A percentile compares a stretch with the other conserved stretches of the same genome.
These are phyloP conservation scores for Parathielavia appendiculata DNA, from an alignment of 495 filamentous ascomycete species.

Conservation along the genomic window DNA sequence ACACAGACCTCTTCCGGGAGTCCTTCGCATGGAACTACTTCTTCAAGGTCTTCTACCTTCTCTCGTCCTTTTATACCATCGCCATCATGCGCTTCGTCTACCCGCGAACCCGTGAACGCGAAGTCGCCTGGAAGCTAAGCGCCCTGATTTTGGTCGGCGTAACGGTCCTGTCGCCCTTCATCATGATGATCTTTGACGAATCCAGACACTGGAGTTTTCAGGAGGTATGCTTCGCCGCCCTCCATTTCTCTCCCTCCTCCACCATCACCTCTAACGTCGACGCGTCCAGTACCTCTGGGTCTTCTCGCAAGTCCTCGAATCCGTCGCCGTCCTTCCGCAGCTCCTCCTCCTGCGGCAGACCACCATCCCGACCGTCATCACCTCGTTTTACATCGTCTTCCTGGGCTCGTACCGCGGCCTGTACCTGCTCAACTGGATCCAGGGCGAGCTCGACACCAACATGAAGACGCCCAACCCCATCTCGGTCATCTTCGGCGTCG, in stretches of 20 bases:
- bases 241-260: not conserved
- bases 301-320: constrained; percentile 88
- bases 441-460: constrained; percentile 52
- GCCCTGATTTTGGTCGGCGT: constrained; percentile 56
- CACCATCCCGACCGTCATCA: constrained; percentile 90
- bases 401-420: constrained; percentile 85
- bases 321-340: constrained; percentile 84
- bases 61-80: constrained; percentile 81
- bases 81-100: constrained; percentile 80
- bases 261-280: not conserved
- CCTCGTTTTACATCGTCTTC: constrained; percentile 85
- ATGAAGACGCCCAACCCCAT: constrained; percentile 63
- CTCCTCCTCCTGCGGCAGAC: constrained; percentile 89
- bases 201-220: constrained; percentile 42
- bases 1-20: constrained; percentile 70
- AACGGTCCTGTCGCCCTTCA: constrained; percentile 57
- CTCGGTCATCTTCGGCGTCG: constrained; percentile 73
- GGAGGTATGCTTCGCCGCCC: constrained; percentile 45
- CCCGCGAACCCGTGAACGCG: constrained; percentile 80
- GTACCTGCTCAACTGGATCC: constrained; percentile 91
- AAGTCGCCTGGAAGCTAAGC: constrained; percentile 86
- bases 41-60: constrained; percentile 83
- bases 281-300: constrained; percentile 63
- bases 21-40: constrained; percentile 58
- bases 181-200: constrained; percentile 57